A percentile compares a stretch with the other conserved stretches of the same genome.
These are phyloP conservation scores for Camellia sinensis DNA, from an alignment of 148 eudicot genomes.

Conservation along the genomic window DNA sequence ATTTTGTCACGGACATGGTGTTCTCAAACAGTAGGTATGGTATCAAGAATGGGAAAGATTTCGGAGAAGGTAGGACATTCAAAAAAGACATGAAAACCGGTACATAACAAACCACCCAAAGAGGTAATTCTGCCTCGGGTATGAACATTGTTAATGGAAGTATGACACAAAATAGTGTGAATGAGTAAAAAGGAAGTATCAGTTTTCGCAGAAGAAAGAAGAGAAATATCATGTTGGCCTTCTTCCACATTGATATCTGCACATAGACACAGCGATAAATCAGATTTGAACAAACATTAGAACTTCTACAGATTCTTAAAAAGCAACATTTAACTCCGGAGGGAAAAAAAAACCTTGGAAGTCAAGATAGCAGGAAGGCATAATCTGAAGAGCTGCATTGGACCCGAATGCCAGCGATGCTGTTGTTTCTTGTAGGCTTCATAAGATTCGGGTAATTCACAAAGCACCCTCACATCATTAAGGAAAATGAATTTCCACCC, in stretches of 20 bases:
- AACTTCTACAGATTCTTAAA: neutral
- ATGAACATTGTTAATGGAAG: constrained; percentile 70
- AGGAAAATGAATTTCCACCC: constrained; percentile 69
- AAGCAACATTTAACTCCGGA: neutral
- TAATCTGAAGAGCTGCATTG: constrained; percentile 64
- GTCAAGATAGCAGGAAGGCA: constrained; percentile 52
- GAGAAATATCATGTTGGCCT: constrained; percentile 56
- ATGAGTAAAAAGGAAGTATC: constrained; percentile 67
- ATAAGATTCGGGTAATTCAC: constrained; percentile 67
- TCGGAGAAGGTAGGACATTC: constrained; percentile 53
- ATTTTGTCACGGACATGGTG: constrained; percentile 74
- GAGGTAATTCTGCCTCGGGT: constrained; percentile 60
- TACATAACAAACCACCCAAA: constrained; percentile 63
- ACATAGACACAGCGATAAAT: neutral
- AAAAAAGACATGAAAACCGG: constrained; percentile 54
- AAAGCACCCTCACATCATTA: constrained; percentile 53
- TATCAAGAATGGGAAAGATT: constrained; percentile 60
- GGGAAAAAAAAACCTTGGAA: constrained; percentile 42
- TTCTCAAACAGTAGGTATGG: constrained; percentile 68
- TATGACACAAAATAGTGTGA: constrained; percentile 60
- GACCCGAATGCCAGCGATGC: constrained; percentile 77
- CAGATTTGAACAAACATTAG: neutral
- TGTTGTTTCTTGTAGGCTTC: constrained; percentile 68
- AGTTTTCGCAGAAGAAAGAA: constrained; percentile 66
- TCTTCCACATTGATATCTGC: constrained; percentile 64